Percentiles rank a stretch among this genome's conserved stretches.
These are phyloP conservation scores for Jamesozyma spencerorum DNA, from an alignment of 805 yeast species.

Conservation along the genomic window DNA sequence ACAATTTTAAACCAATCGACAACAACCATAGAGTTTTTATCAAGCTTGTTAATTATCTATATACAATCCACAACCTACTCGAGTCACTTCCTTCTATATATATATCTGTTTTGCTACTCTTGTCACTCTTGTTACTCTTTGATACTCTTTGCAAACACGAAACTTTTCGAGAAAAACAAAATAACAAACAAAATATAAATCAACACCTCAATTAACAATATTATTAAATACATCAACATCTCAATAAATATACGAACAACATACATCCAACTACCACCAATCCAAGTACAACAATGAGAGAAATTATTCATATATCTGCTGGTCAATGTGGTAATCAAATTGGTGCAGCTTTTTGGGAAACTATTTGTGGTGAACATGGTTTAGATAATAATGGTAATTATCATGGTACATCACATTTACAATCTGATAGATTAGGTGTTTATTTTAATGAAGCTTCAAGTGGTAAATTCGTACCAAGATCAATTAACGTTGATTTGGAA, in stretches of 20 bases:
- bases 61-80: no score
- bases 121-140: no score
- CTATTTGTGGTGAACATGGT: slow-evolving; percentile 83
- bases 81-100: no score
- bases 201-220: neutral
- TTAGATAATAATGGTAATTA: slow-evolving; percentile 66
- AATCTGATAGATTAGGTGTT: slow-evolving; percentile 58
- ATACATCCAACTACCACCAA: neutral
- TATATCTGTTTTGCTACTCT: no score
- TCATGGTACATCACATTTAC: slow-evolving; percentile 49
- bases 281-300: slow-evolving; percentile 16
- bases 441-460: slow-evolving; percentile 82
- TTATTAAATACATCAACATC: neutral
- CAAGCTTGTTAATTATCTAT: no score
- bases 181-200: neutral
- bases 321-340: slow-evolving; percentile 99
- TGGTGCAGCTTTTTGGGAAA: slow-evolving; percentile 92
- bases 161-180: neutral
- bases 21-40: no score
- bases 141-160: no score
- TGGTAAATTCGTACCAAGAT: slow-evolving; percentile 88
- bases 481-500: slow-evolving; percentile 85
- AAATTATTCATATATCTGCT: slow-evolving; percentile 83
- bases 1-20: no score
- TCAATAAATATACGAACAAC: neutral